Percentiles rank a stretch among this genome's conserved stretches.
Evolutionary conservation across 495 filamentous ascomycete species (phyloP).

Genomic region (Gamarada debralockiae): DNA sequence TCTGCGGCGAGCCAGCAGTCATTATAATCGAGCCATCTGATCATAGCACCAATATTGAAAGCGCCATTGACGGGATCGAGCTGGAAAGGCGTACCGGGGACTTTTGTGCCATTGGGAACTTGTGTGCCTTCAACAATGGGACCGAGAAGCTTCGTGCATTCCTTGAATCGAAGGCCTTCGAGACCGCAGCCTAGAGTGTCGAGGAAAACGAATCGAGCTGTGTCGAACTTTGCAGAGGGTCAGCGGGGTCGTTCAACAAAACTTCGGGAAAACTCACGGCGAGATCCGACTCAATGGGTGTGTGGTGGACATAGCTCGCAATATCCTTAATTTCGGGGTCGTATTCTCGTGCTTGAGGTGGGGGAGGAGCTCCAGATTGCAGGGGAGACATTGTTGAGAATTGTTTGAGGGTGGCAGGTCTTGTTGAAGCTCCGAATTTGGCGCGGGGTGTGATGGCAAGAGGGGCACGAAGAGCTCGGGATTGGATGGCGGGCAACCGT

Average conservation of each 20-base stretch:
- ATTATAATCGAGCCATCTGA: slow-evolving; percentile 99
- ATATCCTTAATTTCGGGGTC: slow-evolving; percentile 94
- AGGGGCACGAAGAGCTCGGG: slow-evolving; percentile 23
- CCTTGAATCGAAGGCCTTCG: slow-evolving; percentile 91
- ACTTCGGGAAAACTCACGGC: slow-evolving; percentile 58
- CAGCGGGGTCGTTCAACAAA: slow-evolving; percentile 8
- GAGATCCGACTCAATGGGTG: slow-evolving; percentile 84
- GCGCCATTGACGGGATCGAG: slow-evolving; percentile 93
- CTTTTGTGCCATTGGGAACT: slow-evolving; percentile 89
- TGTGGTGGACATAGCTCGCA: slow-evolving; percentile 89
- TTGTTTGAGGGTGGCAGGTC: slow-evolving; percentile 15
- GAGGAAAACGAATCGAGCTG: slow-evolving; percentile 82
- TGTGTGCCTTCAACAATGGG: slow-evolving; percentile 86
- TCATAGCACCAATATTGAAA: slow-evolving; percentile 98
- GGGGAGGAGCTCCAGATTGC: slow-evolving; percentile 46
- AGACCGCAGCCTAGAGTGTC: slow-evolving; percentile 97
- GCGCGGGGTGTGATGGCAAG: slow-evolving; percentile 13
- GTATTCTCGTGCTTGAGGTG: slow-evolving; percentile 55
- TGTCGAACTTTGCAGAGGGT: slow-evolving; percentile 68
- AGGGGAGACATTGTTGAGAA: slow-evolving; percentile 57
- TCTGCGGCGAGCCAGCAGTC: slow-evolving; percentile 99
- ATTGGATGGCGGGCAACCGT: slow-evolving; percentile 23
- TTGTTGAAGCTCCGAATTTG: slow-evolving; percentile 14
- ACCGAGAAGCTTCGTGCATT: slow-evolving; percentile 93
- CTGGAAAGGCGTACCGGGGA: slow-evolving; percentile 89